Evolutionary conservation across 1,284 basidiomycete species (phyloP).

Genomic region (Cryptococcus sp.): DNA sequence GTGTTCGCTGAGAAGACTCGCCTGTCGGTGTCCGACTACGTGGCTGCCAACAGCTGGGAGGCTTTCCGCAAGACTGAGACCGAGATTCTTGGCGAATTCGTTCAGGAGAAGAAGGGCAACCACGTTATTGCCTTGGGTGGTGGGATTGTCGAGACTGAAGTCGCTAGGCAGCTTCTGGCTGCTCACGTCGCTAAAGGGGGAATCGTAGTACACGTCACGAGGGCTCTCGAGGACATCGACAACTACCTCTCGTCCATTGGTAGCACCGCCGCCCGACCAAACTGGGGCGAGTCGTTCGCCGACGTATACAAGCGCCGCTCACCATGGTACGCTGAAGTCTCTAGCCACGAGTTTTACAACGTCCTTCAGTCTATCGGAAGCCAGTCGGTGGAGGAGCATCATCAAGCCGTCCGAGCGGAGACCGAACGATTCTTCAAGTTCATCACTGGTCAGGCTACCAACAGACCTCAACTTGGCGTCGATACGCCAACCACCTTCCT

Average conservation of each 20-base stretch:
- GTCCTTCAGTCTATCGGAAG: constrained; percentile 40
- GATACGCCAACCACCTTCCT: constrained; percentile 83
- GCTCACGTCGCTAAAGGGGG: constrained; percentile 65
- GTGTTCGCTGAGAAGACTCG: constrained; percentile 70
- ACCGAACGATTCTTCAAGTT: constrained; percentile 76
- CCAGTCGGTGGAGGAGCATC: constrained; percentile 41
- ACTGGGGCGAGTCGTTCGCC: constrained; percentile 75
- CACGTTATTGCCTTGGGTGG: constrained; percentile 92
- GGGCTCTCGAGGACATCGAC: constrained; percentile 70
- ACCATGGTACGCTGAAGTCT: constrained; percentile 86
- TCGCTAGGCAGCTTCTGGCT: constrained; percentile 69
- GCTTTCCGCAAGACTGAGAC: constrained; percentile 70
- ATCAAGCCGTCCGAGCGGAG: constrained; percentile 43
- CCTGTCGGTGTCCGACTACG: constrained; percentile 71
- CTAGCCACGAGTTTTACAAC: constrained; percentile 83
- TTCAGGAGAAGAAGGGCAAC: constrained; percentile 61
- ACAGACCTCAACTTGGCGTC: constrained; percentile 62
- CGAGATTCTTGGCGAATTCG: constrained; percentile 63
- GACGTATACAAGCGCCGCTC: constrained; percentile 81
- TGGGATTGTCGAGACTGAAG: constrained; percentile 85
- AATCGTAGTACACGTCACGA: constrained; percentile 69
- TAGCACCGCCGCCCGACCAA: constrained; percentile 71
- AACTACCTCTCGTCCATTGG: constrained; percentile 68
- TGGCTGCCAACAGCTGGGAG: constrained; percentile 73
- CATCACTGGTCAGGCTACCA: constrained; percentile 72